Evolutionary conservation across 2,329 filamentous ascomycete species (phyloP).

Genomic region (Aureobasidium sp.): DNA sequence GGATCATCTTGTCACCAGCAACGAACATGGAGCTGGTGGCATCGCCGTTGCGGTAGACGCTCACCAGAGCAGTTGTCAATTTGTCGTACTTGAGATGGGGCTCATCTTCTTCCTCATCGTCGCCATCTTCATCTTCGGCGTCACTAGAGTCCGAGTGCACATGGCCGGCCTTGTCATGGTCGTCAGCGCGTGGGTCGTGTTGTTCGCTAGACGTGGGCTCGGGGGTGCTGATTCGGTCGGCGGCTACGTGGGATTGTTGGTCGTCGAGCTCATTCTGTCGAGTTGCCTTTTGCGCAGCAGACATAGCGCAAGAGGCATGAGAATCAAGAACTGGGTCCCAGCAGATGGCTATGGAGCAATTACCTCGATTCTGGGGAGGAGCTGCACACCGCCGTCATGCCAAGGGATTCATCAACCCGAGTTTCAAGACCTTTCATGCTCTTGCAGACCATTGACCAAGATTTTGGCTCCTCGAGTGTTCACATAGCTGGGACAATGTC

Average conservation of each 20-base stretch:
- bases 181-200: neutral
- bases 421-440: neutral
- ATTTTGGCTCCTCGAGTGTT: neutral
- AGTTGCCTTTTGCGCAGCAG: slow-evolving; percentile 27
- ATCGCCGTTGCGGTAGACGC: slow-evolving; percentile 90
- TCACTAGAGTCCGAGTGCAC: neutral
- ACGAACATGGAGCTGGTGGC: slow-evolving; percentile 87
- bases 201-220: slow-evolving; percentile 37
- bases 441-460: neutral
- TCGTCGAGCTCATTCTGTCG: slow-evolving; percentile 16
- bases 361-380: neutral
- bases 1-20: slow-evolving; percentile 93
- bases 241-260: neutral
- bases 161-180: neutral
- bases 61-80: slow-evolving; percentile 69
- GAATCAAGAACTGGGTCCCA: neutral
- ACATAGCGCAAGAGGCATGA: slow-evolving; percentile 32
- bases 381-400: neutral
- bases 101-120: slow-evolving; percentile 65
- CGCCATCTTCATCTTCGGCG: slow-evolving; percentile 41
- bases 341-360: neutral
- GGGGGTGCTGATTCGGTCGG: slow-evolving; percentile 33
- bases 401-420: neutral
- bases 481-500: neutral
- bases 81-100: slow-evolving; percentile 89